Evolutionary conservation across 345 rosid genomes (phyloP).

Genomic region (Physaria fendleri): DNA sequence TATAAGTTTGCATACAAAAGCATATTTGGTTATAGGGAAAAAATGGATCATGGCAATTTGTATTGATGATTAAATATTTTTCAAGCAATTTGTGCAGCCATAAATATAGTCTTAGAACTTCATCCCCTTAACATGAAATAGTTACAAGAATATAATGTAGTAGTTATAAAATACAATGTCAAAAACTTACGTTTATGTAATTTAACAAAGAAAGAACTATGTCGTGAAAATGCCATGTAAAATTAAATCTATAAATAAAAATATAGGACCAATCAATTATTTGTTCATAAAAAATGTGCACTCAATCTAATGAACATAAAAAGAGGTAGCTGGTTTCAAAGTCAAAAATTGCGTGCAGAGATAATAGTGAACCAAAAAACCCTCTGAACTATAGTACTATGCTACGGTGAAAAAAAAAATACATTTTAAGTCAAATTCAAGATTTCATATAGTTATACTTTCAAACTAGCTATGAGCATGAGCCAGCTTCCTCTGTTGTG

Average conservation of each 20-base stretch:
- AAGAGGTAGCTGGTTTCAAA: not conserved
- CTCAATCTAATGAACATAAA: not conserved
- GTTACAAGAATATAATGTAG: too few species aligned
- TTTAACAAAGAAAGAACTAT: not conserved
- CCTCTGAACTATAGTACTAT: not conserved
- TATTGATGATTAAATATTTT: not conserved
- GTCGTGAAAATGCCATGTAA: not conserved
- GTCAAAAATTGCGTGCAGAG: constrained; percentile 17
- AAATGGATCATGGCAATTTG: not conserved
- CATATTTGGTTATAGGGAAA: not conserved
- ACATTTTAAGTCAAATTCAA: not conserved
- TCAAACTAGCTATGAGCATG: not conserved
- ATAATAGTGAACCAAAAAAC: not conserved
- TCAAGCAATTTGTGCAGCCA: not conserved
- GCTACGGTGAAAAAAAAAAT: not conserved
- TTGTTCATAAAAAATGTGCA: not conserved
- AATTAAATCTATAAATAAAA: not conserved
- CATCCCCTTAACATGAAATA: not conserved
- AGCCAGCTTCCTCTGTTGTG: too few species aligned
- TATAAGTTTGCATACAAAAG: not conserved
- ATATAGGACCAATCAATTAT: not conserved
- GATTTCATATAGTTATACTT: not conserved
- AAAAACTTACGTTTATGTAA: not conserved
- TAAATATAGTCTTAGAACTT: not conserved
- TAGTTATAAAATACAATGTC: not conserved